These are phyloP conservation scores for Plasmodium gonderi DNA, from an alignment of 169 alveolate genomes.

Conservation along the genomic window DNA sequence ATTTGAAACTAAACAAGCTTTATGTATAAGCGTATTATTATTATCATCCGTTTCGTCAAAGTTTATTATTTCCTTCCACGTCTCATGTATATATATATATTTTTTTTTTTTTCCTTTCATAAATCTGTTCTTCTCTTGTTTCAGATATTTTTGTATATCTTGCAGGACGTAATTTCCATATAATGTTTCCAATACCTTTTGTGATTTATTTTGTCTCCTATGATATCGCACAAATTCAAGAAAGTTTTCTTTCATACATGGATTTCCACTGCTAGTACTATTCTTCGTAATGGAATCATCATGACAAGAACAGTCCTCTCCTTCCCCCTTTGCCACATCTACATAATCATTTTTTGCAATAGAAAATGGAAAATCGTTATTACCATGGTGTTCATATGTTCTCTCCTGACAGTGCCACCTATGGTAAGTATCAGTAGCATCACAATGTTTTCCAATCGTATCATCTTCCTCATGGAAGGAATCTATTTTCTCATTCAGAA, in stretches of 20 bases:
- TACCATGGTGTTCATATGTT: neutral
- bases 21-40: constrained; percentile 66
- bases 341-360: neutral
- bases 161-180: constrained; percentile 30
- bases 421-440: neutral
- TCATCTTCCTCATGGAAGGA: neutral
- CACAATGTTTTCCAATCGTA: neutral
- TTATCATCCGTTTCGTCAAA: constrained; percentile 58
- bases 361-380: neutral
- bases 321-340: neutral
- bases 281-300: neutral
- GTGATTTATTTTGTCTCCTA: constrained; percentile 1
- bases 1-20: constrained; percentile 67
- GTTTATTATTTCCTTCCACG: constrained; percentile 36
- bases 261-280: neutral
- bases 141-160: constrained; percentile 17
- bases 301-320: neutral
- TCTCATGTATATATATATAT: neutral
- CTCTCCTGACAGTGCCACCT: neutral
- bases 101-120: neutral
- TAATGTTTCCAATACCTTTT: neutral
- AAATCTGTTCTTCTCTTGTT: neutral
- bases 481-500: constrained; percentile 7
- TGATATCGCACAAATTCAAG: neutral
- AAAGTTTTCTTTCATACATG: constrained; percentile 11